Evolutionary conservation across 2,329 filamentous ascomycete genomes (phyloP).

Genomic region (Sphaerostilbella broomeana): DNA sequence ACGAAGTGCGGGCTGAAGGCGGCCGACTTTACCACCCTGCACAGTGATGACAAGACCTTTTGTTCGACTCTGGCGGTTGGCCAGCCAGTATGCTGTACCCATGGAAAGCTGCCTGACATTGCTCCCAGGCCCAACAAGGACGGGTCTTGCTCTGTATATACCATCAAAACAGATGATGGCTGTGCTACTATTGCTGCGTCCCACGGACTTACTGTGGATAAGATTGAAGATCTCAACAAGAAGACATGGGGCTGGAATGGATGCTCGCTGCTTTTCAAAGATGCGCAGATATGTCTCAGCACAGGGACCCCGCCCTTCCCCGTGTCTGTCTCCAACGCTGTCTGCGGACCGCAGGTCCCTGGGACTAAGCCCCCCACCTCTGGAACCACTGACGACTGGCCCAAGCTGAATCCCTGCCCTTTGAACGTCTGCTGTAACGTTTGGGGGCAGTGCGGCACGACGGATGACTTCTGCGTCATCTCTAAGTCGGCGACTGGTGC

Average conservation of each 20-base stretch:
- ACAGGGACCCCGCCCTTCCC: slow-evolving; percentile 23
- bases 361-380: slow-evolving; percentile 29
- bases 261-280: slow-evolving; percentile 21
- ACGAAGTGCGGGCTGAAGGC: slow-evolving; percentile 30
- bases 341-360: slow-evolving; percentile 38
- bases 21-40: slow-evolving; percentile 29
- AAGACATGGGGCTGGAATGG: slow-evolving; percentile 34
- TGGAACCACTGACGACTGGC: slow-evolving; percentile 24
- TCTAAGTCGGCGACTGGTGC: slow-evolving; percentile 22
- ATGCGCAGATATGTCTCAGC: slow-evolving; percentile 26
- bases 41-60: slow-evolving; percentile 19
- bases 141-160: slow-evolving; percentile 26
- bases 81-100: slow-evolving; percentile 31
- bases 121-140: slow-evolving; percentile 26
- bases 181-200: slow-evolving; percentile 30
- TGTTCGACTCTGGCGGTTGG: slow-evolving; percentile 25
- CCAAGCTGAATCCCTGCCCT: slow-evolving; percentile 39
- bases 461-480: slow-evolving; percentile 36
- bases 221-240: slow-evolving; percentile 33
- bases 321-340: slow-evolving; percentile 18
- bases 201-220: slow-evolving; percentile 28
- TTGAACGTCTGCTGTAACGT: slow-evolving; percentile 36
- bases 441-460: slow-evolving; percentile 41
- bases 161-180: slow-evolving; percentile 24
- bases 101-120: slow-evolving; percentile 30